Evolutionary conservation across 768 basidiomycete genomes (phyloP).

Genomic region (Lactarius psammicola): DNA sequence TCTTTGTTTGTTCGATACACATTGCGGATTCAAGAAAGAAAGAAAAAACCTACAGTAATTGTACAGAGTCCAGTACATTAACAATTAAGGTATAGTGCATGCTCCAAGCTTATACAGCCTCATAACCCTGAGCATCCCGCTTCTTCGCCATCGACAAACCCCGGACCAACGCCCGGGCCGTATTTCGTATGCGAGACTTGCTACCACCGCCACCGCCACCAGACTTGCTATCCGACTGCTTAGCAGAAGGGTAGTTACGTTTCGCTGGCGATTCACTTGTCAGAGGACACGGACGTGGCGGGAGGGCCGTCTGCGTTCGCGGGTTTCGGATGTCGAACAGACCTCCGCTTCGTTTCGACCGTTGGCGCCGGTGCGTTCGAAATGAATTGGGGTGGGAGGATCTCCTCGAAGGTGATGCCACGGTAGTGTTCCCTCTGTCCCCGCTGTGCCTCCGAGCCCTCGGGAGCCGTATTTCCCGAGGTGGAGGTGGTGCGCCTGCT

Average conservation of each 20-base stretch:
- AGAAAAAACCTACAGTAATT: not conserved
- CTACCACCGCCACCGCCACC: not conserved
- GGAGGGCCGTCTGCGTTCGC: not conserved
- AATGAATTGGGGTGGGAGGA: conserved; percentile 14
- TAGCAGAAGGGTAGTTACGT: not conserved
- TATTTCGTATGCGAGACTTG: not conserved
- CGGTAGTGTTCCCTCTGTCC: conserved; percentile 9
- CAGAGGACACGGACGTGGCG: not conserved
- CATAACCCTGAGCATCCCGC: not conserved
- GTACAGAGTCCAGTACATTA: not conserved
- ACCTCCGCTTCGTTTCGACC: not conserved
- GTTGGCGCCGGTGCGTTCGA: conserved; percentile 12
- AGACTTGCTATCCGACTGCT: not conserved
- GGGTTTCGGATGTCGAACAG: not conserved
- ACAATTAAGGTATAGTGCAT: not conserved
- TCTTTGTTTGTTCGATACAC: not conserved
- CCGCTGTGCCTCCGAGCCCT: not conserved
- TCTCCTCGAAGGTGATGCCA: conserved; percentile 21
- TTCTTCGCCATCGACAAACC: conserved; percentile 4
- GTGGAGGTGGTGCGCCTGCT: not conserved
- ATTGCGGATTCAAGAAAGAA: not conserved
- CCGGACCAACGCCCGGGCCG: conserved; percentile 9
- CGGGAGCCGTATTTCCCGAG: not conserved
- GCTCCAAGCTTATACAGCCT: not conserved
- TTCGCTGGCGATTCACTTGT: not conserved